These are phyloP conservation scores for Circinella umbellata DNA, from an alignment of 371 early-diverging fungal species.

Conservation along the genomic window DNA sequence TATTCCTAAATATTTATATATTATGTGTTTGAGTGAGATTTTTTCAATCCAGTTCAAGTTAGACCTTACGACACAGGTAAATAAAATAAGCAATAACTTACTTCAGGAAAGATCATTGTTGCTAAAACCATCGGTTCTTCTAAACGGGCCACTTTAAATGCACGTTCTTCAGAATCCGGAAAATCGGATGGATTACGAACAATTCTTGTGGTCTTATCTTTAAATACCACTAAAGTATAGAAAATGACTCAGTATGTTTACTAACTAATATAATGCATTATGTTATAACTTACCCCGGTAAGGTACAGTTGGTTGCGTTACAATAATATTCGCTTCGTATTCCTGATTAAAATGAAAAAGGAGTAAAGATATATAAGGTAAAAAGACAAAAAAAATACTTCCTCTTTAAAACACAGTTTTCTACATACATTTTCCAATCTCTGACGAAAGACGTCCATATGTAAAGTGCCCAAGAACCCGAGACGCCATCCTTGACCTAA, in stretches of 20 bases:
- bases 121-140: slow-evolving; percentile 94
- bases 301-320: slow-evolving; percentile 94
- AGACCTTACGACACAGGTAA: too few relatives aligned
- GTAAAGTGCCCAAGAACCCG: slow-evolving; percentile 95
- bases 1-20: slow-evolving; percentile 60
- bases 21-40: neutral
- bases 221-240: slow-evolving; percentile 48
- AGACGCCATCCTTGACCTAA: slow-evolving; percentile 97
- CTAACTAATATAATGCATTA: neutral
- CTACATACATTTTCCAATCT: slow-evolving; percentile 82
- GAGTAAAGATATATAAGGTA: neutral
- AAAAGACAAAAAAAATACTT: too few relatives aligned
- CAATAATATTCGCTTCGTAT: slow-evolving; percentile 89
- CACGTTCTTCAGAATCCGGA: slow-evolving; percentile 78
- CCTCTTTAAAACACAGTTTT: neutral
- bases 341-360: slow-evolving; percentile 52
- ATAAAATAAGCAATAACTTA: slow-evolving; percentile 15
- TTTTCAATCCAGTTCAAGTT: neutral
- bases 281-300: slow-evolving; percentile 60
- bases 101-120: slow-evolving; percentile 90
- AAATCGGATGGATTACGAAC: slow-evolving; percentile 93
- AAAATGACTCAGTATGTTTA: neutral
- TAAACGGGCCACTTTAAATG: slow-evolving; percentile 66
- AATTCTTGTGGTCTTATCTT: slow-evolving; percentile 58
- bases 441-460: slow-evolving; percentile 97